Base-by-base conservation (phyloP, 495 filamentous ascomycete species). In the Penicillium robsamsonii region DNA sequence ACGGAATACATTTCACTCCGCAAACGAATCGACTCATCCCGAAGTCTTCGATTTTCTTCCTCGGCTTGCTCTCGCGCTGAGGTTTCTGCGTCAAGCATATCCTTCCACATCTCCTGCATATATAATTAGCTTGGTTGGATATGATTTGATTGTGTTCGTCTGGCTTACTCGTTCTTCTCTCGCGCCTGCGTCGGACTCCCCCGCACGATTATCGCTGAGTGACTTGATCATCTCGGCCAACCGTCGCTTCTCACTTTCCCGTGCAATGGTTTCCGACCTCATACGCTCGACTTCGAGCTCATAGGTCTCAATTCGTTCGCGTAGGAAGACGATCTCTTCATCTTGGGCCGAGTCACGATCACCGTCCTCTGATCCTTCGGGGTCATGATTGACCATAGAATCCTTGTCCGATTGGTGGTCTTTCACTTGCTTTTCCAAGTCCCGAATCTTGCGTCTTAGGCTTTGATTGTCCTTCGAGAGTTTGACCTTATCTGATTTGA, bases 81-180 rank as follows among this genome's bases (percentile, higher is more conserved):
- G 6, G 90, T 93, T 69, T 97, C 94, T 44, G 92, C 88, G 62
- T 97, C 91, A n/a, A 96, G 80, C 62, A 97, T 84, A 65, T 98
- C 93, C 67, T 93, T 94, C 87, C 89, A 95, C 73, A 96, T 92
- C 47, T 92, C 88, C 79, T 81, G 33, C 8, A 58, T 22, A 46
- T 50, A 18, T 45, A 20, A 25, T 61, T 37, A 59, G 56, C 46
- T 22, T 13, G 17, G 33, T 22, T 13, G 17, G 33, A n/a, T 40
- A 27, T 30, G 13, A 12, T 18, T 13, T 13, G 15, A 33, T 29
- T 15, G 10, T 44, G 2, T 43, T 44, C 29, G 37, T 46, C 51
- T 29, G 18, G 47, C 73, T 69, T 60, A 84, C 83, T 55, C 92
- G 84, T 61, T 96, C 91, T 70, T 97, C 94, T 64, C 91, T 84